A percentile compares a stretch with the other conserved stretches of the same genome.
phyloP scores from a whole-genome alignment of 495 filamentous ascomycete species.

The Aspergillus mulundensis region DNA sequence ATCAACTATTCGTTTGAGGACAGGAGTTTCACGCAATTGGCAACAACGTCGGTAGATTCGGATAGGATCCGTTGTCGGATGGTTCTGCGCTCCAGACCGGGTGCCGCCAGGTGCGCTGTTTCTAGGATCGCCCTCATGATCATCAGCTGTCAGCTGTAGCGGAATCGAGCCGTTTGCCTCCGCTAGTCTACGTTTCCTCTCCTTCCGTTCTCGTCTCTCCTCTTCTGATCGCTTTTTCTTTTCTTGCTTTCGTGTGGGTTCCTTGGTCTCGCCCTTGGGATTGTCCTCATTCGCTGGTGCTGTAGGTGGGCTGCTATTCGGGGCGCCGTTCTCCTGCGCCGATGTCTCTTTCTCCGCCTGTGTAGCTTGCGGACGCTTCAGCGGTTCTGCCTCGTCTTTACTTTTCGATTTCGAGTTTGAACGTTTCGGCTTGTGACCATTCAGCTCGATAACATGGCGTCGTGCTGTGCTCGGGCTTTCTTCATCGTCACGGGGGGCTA shows the following conservation, averaged over 20 bases:
- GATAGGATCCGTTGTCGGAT: constrained; percentile 84
- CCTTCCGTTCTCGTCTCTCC: constrained; percentile 80
- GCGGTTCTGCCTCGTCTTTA: constrained; percentile 62
- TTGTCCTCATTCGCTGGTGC: constrained; percentile 23
- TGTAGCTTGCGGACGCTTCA: constrained; percentile 58
- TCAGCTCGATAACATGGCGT: constrained; percentile 24
- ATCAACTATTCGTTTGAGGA: constrained; percentile 81
- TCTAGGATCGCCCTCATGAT: constrained; percentile 43
- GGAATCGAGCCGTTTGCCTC: constrained; percentile 79
- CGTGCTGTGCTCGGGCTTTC: constrained; percentile 30
- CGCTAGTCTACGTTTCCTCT: constrained; percentile 71
- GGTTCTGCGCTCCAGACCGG: constrained; percentile 53
- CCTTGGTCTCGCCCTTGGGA: constrained; percentile 38
- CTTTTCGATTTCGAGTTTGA: constrained; percentile 57
- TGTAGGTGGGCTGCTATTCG: constrained; percentile 20
- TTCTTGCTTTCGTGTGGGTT: constrained; percentile 69
- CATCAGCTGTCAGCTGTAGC: constrained; percentile 65
- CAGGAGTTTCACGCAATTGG: constrained; percentile 84
- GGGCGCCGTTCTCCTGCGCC: constrained; percentile 16
- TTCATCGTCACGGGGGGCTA: constrained; percentile 46
- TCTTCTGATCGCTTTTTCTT: constrained; percentile 90
- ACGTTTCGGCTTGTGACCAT: constrained; percentile 51
- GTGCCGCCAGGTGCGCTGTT: constrained; percentile 22
- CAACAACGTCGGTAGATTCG: constrained; percentile 94
- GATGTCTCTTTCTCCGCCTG: constrained; percentile 54